Evolutionary conservation across 306 rosid species (phyloP), one percentile per base, ranked within the genome.

Genomic region (Glycyrrhiza uralensis): DNA sequence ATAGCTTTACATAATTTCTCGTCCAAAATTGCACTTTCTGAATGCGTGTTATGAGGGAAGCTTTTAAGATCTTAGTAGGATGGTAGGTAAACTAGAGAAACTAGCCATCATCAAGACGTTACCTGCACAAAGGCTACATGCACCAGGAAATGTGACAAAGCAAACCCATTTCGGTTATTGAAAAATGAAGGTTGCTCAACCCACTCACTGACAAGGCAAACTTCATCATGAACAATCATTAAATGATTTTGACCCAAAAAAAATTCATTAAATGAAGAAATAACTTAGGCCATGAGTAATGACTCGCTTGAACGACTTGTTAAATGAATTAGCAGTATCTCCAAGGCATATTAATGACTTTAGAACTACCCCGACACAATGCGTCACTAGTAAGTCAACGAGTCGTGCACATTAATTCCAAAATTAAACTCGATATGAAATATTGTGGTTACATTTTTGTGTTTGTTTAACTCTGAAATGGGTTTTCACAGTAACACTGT

Each of bases 251-350:
- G n/a, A n/a, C n/a, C n/a, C n/a, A n/a, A n/a, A n/a, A n/a, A n/a
- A n/a, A n/a, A n/a, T n/a, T 49, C 76, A 76, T 72, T 76, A 59
- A 80, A 72, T 71, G 81, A 67, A 49, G 82, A 71, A 72, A 47
- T 44, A 64, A 58, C 56, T 54, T 64, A 58, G 67, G 75, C 42
- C 50, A 64, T 56, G 24, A 29, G 45, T 33, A 9, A 41, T 35
- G 22, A 58, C 62, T 42, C 51, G 6, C 13, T 59, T 7, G 19
- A 55, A 19, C 10, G 4, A 55, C 44, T 26, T 13, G 17, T 24
- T 32, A 54, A 44, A 35, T 69, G 26, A 10, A 55, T 56, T 33
- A 73, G 30, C 41, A 69, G 9, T 28, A 59, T 28, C 44, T 35
- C 6, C 28, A 5, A 38, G 46, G 5, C 11, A 13, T 42, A 63